Base-by-base conservation (phyloP, 2,329 filamentous ascomycete species). In the Aspergillus fumigatus region DNA sequence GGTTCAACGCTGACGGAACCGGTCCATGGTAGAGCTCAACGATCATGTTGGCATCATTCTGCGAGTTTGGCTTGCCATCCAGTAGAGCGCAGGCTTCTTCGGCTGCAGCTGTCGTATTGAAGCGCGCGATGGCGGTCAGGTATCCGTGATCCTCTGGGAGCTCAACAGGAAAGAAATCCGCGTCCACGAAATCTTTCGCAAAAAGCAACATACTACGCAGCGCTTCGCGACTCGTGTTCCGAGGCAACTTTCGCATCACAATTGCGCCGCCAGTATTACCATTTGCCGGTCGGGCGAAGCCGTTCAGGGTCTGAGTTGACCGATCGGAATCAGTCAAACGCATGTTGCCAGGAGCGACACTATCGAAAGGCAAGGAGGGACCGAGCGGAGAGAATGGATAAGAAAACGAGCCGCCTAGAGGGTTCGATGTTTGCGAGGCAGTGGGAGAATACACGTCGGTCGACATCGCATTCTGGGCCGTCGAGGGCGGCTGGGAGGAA, bases 161-260 rank as follows among this genome's bases (percentile, higher is more conserved):
- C n/a, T 82, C 80, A 51, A 77, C 76, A 4, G 77, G 72, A 17
- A 86, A 74, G 59, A 87, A 80, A 53, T 84, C 81, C 54, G 80
- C 80, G 60, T 85, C 81, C 50, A 85, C 73, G 50, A 87, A 77
- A 60, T 87, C 84, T 63, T 84, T 83, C 21, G 84, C 83, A 63
- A 88, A 87, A n/a, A 86, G 76, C 5, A 88, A 75, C 77, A 88
- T 85, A 68, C 82, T 84, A 61, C 81, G 79, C 55, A 88, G 77
- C 19, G 81, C 77, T 60, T 86, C 84, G 51, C 77, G 72, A 65
- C 79, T 83, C 47, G 80, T 86, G 67, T 80, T 84, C 57, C 76
- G 79, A 3, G 84, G 83, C 14, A 88, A 75, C 63, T 80, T 83
- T 65, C 83, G 83, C 73, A 88, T 77, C 54, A 84, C 70, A 58